Conservation (phyloP, 2,329 filamentous ascomycete species). For the Arthrinium phaeospermum region DNA sequence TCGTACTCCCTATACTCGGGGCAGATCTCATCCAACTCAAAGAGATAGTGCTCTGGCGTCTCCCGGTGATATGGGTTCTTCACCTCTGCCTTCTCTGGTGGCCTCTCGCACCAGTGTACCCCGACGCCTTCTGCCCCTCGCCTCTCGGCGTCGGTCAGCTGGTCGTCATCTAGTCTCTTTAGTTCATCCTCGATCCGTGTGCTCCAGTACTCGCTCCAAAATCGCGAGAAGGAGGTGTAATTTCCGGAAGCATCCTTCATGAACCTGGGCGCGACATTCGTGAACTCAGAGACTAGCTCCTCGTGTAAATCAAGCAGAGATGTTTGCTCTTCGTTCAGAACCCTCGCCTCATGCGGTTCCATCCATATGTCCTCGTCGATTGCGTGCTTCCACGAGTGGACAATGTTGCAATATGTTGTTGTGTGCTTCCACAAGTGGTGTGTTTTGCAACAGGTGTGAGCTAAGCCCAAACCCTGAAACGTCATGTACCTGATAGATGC, state of each 20-base stretch:
- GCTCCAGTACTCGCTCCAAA: constrained; percentile 14
- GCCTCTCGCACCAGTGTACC: not conserved
- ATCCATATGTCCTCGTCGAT: no score
- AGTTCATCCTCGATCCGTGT: constrained; percentile 6
- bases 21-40: constrained; percentile 9
- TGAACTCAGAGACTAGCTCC: constrained; percentile 17
- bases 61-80: not conserved
- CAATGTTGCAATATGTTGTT: no score
- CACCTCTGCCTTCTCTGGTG: not conserved
- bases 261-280: not conserved
- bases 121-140: not conserved
- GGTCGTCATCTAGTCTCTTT: not conserved
- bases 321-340: constrained; percentile 5
- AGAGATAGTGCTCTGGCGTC: not conserved
- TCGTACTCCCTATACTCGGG: not conserved
- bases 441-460: constrained; percentile 8
- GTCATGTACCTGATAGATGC: constrained; percentile 18
- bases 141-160: constrained; percentile 15
- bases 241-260: not conserved
- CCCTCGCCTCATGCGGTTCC: not conserved
- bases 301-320: constrained; percentile 18
- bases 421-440: no score
- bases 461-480: not conserved
- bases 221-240: not conserved
- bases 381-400: no score